These are phyloP conservation scores for Cystobasidium ongulense DNA, from an alignment of 768 basidiomycete genomes.

Conservation along the genomic window DNA sequence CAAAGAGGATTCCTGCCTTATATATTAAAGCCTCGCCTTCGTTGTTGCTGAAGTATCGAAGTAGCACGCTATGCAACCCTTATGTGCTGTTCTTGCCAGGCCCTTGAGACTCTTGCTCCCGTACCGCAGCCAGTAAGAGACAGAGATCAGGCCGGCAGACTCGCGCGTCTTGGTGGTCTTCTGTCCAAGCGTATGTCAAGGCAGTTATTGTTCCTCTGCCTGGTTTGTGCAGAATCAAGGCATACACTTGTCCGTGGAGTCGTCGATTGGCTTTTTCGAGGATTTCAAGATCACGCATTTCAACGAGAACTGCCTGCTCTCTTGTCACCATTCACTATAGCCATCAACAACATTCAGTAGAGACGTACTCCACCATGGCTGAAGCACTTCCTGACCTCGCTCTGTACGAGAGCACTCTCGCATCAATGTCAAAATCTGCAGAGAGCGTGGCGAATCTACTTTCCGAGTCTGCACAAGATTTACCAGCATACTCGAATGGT, in stretches of 20 bases:
- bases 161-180: no score
- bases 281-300: not conserved
- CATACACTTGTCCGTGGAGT: no score
- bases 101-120: no score
- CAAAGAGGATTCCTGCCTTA: not conserved
- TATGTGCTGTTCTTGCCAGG: no score
- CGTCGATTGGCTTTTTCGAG: no score
- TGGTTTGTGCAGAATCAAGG: no score
- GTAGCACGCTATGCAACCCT: no score
- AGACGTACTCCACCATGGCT: not conserved
- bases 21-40: not conserved
- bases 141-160: no score
- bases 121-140: no score
- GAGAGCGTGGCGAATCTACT: slow-evolving; percentile 5
- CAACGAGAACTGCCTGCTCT: not conserved
- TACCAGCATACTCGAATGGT: slow-evolving; percentile 51
- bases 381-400: slow-evolving; percentile 16
- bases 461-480: not conserved
- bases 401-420: slow-evolving; percentile 9
- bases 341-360: not conserved
- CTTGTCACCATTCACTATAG: not conserved
- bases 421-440: not conserved
- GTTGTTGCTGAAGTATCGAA: not conserved
- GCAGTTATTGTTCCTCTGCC: no score
- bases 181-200: no score